Conservation (phyloP, 2,329 filamentous ascomycete species). For the Xylaria sp. region DNA sequence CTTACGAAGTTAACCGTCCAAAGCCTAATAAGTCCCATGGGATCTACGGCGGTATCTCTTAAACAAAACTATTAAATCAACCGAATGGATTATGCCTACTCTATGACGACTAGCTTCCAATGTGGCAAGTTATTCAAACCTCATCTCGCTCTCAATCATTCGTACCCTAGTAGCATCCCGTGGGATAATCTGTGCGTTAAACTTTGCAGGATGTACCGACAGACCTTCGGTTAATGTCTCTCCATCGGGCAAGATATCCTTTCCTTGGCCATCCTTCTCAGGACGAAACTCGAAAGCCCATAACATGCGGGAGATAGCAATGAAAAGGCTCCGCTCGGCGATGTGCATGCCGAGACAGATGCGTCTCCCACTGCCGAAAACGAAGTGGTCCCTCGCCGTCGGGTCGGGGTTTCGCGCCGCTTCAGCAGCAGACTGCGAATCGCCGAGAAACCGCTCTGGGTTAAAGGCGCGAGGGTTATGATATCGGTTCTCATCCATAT, state of each 20-base stretch:
- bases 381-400: constrained; percentile 33
- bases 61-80: no score
- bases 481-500: constrained; percentile 50
- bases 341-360: constrained; percentile 15
- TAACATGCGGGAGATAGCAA: constrained; percentile 2
- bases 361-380: constrained; percentile 7
- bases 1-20: no score
- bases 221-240: neutral
- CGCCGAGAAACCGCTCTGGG: constrained; percentile 40
- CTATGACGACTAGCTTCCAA: no score
- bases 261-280: neutral
- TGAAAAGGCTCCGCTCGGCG: neutral
- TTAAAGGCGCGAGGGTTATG: constrained; percentile 49
- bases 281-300: constrained; percentile 5
- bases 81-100: no score
- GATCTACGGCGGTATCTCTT: no score
- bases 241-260: constrained; percentile 1
- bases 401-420: constrained; percentile 40
- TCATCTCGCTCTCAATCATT: neutral
- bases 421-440: constrained; percentile 36
- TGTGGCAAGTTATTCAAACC: neutral
- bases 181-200: neutral
- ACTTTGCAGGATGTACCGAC: neutral
- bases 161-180: neutral
- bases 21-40: no score